Conservation (phyloP, 306 rosid genomes). For the Astragalus glycyphyllos region DNA sequence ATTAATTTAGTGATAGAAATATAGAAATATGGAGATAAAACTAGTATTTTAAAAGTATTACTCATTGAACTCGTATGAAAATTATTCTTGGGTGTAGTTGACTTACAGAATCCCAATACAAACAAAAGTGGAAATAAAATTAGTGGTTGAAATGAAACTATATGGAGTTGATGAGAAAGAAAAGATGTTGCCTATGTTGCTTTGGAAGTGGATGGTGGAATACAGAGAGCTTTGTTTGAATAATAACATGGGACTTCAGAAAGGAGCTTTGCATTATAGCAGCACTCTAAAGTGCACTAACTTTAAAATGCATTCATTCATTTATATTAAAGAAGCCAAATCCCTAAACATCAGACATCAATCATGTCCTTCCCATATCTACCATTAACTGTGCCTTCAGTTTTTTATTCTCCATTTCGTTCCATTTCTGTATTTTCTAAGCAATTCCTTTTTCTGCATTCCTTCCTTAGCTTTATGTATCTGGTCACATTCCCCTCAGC, state of each 20-base stretch:
- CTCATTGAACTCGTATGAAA: neutral
- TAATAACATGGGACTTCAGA: constrained; percentile 25
- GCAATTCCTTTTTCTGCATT: constrained; percentile 12
- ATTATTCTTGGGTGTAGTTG: constrained; percentile 35
- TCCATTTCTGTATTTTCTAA: neutral
- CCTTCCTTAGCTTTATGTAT: constrained; percentile 6
- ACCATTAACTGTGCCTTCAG: neutral
- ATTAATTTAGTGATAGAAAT: too few species aligned
- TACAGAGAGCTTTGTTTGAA: constrained; percentile 36
- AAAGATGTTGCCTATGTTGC: constrained; percentile 1
- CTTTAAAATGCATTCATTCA: constrained; percentile 3
- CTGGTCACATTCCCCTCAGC: neutral
- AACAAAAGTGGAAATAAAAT: constrained; percentile 27
- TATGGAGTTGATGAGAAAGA: constrained; percentile 20
- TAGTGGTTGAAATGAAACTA: constrained; percentile 46
- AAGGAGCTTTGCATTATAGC: constrained; percentile 30
- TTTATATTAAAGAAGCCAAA: neutral
- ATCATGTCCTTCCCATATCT: constrained; percentile 32
- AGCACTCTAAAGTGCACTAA: constrained; percentile 30
- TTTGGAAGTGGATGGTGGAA: constrained; percentile 55
- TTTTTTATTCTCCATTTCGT: constrained; percentile 16
- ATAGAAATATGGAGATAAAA: too few species aligned
- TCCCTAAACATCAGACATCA: constrained; percentile 44
- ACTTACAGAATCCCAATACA: constrained; percentile 53
- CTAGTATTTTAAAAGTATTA: neutral